phyloP scores from a whole-genome alignment of 1,139 yeast genomes.

The Debaryomyces robertsiae region DNA sequence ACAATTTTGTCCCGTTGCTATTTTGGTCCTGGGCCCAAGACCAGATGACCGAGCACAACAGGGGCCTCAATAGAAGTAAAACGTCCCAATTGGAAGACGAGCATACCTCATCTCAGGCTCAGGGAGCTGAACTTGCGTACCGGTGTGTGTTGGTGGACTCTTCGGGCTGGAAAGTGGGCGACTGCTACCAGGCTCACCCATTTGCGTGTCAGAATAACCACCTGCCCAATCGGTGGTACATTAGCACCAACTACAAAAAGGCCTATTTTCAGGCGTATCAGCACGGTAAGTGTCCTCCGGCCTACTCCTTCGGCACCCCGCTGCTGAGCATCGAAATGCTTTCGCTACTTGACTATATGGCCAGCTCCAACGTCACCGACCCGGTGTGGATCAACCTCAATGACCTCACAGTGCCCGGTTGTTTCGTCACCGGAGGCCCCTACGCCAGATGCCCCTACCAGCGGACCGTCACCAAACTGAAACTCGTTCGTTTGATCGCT shows the following conservation, averaged over 20 bases:
- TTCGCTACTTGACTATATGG: constrained; percentile 30
- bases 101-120: background rate
- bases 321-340: constrained; percentile 41
- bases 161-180: constrained; percentile 58
- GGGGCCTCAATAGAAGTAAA: constrained; percentile 6
- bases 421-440: constrained; percentile 90
- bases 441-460: constrained; percentile 79
- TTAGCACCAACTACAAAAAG: constrained; percentile 34
- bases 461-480: constrained; percentile 52
- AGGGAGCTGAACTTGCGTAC: constrained; percentile 35
- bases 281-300: constrained; percentile 49
- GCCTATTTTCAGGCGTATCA: constrained; percentile 55
- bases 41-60: constrained; percentile 42
- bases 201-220: constrained; percentile 57
- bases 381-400: constrained; percentile 84
- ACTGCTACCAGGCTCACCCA: constrained; percentile 59
- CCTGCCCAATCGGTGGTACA: constrained; percentile 50
- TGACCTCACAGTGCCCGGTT: constrained; percentile 68
- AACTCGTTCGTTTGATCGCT: constrained; percentile 64
- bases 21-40: constrained; percentile 75
- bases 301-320: constrained; percentile 61
- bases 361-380: constrained; percentile 19
- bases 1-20: constrained; percentile 30
- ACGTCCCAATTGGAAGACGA: constrained; percentile 1
- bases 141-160: constrained; percentile 61